These are phyloP conservation scores for Cutaneotrichosporon dermatis DNA, from an alignment of 1,284 basidiomycete genomes.

Conservation along the genomic window DNA sequence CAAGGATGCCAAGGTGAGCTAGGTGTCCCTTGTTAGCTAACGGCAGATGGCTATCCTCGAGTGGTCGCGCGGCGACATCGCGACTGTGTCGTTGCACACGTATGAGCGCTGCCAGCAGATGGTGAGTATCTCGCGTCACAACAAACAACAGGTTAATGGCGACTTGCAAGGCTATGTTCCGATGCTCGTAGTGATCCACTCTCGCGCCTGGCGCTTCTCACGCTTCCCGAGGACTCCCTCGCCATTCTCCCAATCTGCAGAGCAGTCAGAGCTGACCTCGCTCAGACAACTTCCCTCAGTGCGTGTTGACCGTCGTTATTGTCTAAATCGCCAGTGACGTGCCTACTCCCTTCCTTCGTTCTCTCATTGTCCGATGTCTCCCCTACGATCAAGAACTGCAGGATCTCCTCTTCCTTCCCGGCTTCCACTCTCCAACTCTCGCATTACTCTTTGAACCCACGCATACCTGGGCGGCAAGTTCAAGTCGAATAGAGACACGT, in stretches of 20 bases:
- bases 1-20: slow-evolving; percentile 84
- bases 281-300: slow-evolving; percentile 67
- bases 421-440: slow-evolving; percentile 91
- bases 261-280: slow-evolving; percentile 73
- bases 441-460: slow-evolving; percentile 81
- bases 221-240: slow-evolving; percentile 79
- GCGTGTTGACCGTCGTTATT: not conserved
- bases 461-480: slow-evolving; percentile 82
- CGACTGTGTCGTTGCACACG: slow-evolving; percentile 93
- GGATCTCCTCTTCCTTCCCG: slow-evolving; percentile 85
- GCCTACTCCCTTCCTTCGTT: slow-evolving; percentile 84
- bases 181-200: slow-evolving; percentile 74
- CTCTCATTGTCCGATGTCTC: slow-evolving; percentile 60
- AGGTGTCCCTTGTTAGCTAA: not conserved
- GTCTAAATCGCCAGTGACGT: slow-evolving; percentile 58
- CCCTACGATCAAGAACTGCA: slow-evolving; percentile 66
- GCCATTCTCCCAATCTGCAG: slow-evolving; percentile 92
- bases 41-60: slow-evolving; percentile 88
- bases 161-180: slow-evolving; percentile 66
- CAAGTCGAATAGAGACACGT: slow-evolving; percentile 58
- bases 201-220: slow-evolving; percentile 79
- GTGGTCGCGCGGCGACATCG: slow-evolving; percentile 72
- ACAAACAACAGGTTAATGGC: slow-evolving; percentile 48
- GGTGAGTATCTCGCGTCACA: slow-evolving; percentile 46
- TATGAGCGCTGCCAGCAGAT: slow-evolving; percentile 91